phyloP scores from a whole-genome alignment of 495 filamentous ascomycete genomes.

The Letharia lupina region DNA sequence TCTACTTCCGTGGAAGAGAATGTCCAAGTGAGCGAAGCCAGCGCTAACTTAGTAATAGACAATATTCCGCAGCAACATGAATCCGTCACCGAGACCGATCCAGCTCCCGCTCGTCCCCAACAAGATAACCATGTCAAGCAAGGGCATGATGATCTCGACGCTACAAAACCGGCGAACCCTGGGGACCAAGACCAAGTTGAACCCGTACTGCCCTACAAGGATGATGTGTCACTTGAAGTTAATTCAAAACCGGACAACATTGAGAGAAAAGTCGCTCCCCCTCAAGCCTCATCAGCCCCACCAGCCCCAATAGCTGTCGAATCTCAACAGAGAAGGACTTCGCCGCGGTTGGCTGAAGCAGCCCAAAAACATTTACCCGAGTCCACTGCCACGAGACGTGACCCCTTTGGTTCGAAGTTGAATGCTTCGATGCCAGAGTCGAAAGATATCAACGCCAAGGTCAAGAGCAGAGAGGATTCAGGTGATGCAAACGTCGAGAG shows the following conservation, averaged over 20 bases:
- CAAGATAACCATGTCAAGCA: not conserved
- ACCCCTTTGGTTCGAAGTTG: slow-evolving; percentile 9
- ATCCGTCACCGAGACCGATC: not conserved
- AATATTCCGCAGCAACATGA: not conserved
- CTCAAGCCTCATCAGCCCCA: not conserved
- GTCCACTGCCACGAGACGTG: not conserved
- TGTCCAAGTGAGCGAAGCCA: not conserved
- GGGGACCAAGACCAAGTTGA: not conserved
- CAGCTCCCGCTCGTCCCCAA: not conserved
- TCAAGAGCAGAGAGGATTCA: not conserved
- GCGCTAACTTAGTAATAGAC: not conserved
- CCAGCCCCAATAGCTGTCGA: not conserved
- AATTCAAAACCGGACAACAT: not conserved
- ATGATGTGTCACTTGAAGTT: not conserved
- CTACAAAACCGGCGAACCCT: not conserved
- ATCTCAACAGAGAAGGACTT: not conserved
- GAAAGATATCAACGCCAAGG: not conserved
- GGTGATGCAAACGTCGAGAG: not conserved
- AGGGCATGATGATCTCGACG: not conserved
- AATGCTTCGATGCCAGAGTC: not conserved
- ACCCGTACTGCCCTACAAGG: not conserved
- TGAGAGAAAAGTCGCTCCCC: not conserved
- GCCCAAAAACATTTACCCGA: not conserved
- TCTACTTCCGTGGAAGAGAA: not conserved
- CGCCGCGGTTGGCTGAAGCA: not conserved